Evolutionary conservation across 2,329 filamentous ascomycete species (phyloP).

Genomic region (Cladophialophora psammophila): DNA sequence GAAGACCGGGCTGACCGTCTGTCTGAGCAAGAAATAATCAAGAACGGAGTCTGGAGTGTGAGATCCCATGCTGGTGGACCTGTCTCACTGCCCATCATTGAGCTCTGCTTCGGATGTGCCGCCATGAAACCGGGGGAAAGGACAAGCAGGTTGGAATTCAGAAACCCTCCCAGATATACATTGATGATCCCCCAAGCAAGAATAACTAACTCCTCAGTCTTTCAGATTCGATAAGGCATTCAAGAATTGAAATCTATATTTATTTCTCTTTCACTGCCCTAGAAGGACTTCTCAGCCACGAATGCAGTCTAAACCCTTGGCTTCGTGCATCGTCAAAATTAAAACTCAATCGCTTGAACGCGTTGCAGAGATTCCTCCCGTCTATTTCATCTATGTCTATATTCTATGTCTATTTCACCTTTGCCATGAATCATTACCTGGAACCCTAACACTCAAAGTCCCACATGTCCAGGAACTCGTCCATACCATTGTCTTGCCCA

Average conservation of each 20-base stretch:
- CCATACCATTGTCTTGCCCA: slow-evolving; percentile 12
- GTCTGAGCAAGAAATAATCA: too few species aligned
- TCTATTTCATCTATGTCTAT: slow-evolving; percentile 12
- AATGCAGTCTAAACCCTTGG: not conserved
- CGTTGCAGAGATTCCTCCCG: slow-evolving; percentile 8
- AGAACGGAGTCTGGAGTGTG: too few species aligned
- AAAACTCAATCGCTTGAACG: slow-evolving; percentile 8
- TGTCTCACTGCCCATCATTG: too few species aligned
- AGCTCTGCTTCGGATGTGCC: too few species aligned
- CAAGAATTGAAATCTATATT: not conserved
- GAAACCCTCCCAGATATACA: too few species aligned
- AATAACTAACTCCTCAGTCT: not conserved
- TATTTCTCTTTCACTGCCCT: not conserved
- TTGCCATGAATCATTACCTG: slow-evolving; percentile 13
- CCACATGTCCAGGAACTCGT: slow-evolving; percentile 30
- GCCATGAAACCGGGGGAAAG: too few species aligned
- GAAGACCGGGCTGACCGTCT: too few species aligned
- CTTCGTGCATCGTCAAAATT: not conserved
- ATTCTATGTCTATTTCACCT: slow-evolving; percentile 15
- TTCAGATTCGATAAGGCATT: not conserved
- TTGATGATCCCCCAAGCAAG: too few species aligned
- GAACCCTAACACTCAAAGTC: slow-evolving; percentile 22
- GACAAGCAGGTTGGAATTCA: too few species aligned
- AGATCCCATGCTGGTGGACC: too few species aligned
- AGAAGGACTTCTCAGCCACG: not conserved